Percentiles rank a stretch among this genome's conserved stretches.
These are phyloP conservation scores for Auricularia heimuer DNA, from an alignment of 768 basidiomycete species.

Conservation along the genomic window DNA sequence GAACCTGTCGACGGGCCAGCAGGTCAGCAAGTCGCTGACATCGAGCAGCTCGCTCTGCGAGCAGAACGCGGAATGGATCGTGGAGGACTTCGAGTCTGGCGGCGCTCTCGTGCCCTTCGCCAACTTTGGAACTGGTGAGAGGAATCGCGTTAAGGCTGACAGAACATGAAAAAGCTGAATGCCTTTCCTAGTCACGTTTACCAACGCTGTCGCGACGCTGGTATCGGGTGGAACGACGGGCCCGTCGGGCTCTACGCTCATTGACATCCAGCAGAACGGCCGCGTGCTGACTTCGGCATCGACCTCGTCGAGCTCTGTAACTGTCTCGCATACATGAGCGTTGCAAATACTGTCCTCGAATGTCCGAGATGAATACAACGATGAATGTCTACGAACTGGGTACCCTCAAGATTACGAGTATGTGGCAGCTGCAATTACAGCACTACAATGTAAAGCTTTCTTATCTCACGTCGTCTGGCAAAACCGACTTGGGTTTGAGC, in stretches of 20 bases:
- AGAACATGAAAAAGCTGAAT: no score
- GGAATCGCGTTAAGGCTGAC: no score
- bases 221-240: slow-evolving; percentile 15
- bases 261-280: slow-evolving; percentile 27
- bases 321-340: slow-evolving; percentile 15
- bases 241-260: slow-evolving; percentile 23
- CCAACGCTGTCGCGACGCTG: slow-evolving; percentile 21
- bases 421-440: no score
- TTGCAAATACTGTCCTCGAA: not conserved
- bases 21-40: slow-evolving; percentile 21
- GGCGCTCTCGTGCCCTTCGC: slow-evolving; percentile 21
- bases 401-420: no score
- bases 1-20: slow-evolving; percentile 20
- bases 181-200: slow-evolving; percentile 17
- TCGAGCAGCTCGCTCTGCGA: slow-evolving; percentile 22
- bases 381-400: no score
- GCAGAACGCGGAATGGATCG: slow-evolving; percentile 30
- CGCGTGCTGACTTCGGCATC: slow-evolving; percentile 22
- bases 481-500: no score
- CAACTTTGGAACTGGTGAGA: slow-evolving; percentile 2
- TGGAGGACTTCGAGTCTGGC: slow-evolving; percentile 22
- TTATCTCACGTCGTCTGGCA: no score
- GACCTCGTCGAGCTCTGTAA: slow-evolving; percentile 15
- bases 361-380: no score
- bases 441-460: no score